These are phyloP conservation scores for Cryptosporidium bovis DNA, from an alignment of 169 alveolate species.

Conservation along the genomic window DNA sequence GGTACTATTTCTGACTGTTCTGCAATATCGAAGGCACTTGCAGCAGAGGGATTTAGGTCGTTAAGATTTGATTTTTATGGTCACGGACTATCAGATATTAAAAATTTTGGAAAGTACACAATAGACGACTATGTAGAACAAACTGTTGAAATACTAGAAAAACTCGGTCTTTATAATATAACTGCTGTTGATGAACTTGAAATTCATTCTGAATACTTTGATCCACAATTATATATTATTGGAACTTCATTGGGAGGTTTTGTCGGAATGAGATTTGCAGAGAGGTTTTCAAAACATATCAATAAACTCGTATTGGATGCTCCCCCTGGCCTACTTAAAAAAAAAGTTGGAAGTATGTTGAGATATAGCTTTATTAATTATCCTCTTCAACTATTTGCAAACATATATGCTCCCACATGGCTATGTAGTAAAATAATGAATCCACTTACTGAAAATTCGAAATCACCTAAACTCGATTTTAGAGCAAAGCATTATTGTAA, in stretches of 20 bases:
- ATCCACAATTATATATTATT: constrained; percentile 26
- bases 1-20: constrained; percentile 70
- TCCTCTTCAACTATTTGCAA: constrained; percentile 52
- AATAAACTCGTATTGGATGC: constrained; percentile 44
- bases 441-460: constrained; percentile 45
- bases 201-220: background rate
- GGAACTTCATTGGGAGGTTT: constrained; percentile 67
- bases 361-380: constrained; percentile 30
- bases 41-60: constrained; percentile 45
- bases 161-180: constrained; percentile 23
- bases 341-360: constrained; percentile 40
- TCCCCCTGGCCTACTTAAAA: constrained; percentile 62
- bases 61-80: constrained; percentile 68
- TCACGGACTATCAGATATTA: constrained; percentile 42
- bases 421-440: constrained; percentile 50
- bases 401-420: constrained; percentile 57
- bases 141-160: constrained; percentile 54
- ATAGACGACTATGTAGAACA: constrained; percentile 68
- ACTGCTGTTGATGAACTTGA: constrained; percentile 14
- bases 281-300: constrained; percentile 24
- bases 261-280: constrained; percentile 56
- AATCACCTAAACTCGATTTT: constrained; percentile 64
- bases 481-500: constrained; percentile 61
- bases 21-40: constrained; percentile 33
- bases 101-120: constrained; percentile 47